Evolutionary conservation across 169 alveolate genomes (phyloP).

Genomic region (Babesia microti): DNA sequence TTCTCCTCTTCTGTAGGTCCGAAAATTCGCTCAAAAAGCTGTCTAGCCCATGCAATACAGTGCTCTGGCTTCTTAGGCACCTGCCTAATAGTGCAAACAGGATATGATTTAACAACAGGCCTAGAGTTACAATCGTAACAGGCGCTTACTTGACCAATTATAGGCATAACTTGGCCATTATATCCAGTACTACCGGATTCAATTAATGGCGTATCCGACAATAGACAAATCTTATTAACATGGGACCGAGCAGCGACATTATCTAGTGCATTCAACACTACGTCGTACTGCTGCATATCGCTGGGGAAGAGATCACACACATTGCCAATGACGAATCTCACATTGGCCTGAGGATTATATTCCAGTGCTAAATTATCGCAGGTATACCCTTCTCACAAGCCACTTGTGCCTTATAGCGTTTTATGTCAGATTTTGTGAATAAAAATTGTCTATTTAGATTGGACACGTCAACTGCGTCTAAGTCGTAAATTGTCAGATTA

Average conservation of each 20-base stretch:
- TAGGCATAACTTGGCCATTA: constrained; percentile 81
- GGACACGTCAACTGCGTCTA: constrained; percentile 91
- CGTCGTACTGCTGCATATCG: constrained; percentile 65
- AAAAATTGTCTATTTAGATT: constrained; percentile 96
- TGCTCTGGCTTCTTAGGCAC: constrained; percentile 97
- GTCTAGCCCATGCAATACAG: constrained; percentile 95
- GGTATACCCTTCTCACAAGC: constrained; percentile 74
- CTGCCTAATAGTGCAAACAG: constrained; percentile 96
- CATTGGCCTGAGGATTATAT: constrained; percentile 28
- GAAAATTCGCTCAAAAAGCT: constrained; percentile 70
- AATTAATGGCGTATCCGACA: constrained; percentile 76
- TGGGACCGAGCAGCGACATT: constrained; percentile 87
- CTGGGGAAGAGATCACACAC: constrained; percentile 70
- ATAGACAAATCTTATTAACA: constrained; percentile 82
- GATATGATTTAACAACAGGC: constrained; percentile 77
- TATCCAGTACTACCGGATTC: constrained; percentile 93
- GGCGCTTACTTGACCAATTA: constrained; percentile 71
- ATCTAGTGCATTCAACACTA: constrained; percentile 89
- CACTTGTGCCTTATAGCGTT: constrained; percentile 72
- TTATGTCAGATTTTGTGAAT: constrained; percentile 65
- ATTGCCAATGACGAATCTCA: constrained; percentile 49
- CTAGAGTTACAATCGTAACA: constrained; percentile 86
- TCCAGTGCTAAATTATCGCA: too few species aligned
- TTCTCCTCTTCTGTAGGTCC: constrained; percentile 40
- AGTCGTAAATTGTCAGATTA: constrained; percentile 85